Conservation (phyloP, 192 early-diverging fungal genomes). For the Podochytrium sp. region DNA sequence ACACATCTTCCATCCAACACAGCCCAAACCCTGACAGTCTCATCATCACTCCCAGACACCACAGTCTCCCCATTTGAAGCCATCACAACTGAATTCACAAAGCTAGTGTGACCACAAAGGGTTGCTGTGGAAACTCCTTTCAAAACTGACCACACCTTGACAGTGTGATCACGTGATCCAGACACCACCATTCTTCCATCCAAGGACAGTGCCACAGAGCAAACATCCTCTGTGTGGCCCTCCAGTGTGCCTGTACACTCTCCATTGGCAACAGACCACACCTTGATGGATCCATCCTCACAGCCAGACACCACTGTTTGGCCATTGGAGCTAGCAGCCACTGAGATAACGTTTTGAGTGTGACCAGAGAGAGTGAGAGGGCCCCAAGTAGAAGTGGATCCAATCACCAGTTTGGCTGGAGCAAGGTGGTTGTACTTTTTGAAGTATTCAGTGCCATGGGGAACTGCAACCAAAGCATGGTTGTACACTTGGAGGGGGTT, state of each 20-base stretch:
- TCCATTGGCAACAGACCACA: slow-evolving; percentile 32
- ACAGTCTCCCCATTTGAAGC: slow-evolving; percentile 7
- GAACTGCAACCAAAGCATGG: neutral
- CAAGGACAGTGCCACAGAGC: neutral
- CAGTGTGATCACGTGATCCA: neutral
- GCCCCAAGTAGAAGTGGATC: neutral
- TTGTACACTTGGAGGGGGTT: slow-evolving; percentile 5
- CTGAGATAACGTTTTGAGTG: slow-evolving; percentile 24
- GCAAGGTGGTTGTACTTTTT: neutral
- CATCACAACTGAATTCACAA: slow-evolving; percentile 25
- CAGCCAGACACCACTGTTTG: slow-evolving; percentile 33
- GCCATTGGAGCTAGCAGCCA: slow-evolving; percentile 17
- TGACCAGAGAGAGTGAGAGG: slow-evolving; percentile 34
- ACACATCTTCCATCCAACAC: neutral
- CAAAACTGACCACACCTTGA: slow-evolving; percentile 5
- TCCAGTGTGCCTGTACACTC: slow-evolving; percentile 8
- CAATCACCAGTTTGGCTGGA: neutral
- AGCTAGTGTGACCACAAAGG: slow-evolving; percentile 20
- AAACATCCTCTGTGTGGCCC: neutral
- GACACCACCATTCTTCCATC: neutral
- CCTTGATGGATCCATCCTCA: slow-evolving; percentile 34
- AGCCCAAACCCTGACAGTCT: slow-evolving; percentile 30
- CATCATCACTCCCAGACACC: slow-evolving; percentile 29
- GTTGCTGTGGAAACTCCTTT: neutral
- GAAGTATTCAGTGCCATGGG: neutral